Conservation (phyloP, 495 filamentous ascomycete genomes). For the Hamigera avellanea region DNA sequence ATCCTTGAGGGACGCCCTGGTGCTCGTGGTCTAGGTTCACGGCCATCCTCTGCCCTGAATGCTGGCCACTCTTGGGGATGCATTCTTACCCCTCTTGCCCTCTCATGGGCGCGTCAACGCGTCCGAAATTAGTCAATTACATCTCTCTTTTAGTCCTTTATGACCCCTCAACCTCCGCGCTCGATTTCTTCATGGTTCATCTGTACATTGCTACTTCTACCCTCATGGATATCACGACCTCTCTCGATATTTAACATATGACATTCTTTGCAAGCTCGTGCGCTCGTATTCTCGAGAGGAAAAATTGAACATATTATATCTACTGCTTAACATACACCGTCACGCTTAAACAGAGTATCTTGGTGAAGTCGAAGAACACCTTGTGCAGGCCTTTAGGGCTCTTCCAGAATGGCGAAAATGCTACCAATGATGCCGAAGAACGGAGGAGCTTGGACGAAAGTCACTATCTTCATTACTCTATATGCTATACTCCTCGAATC, state of each 20-base stretch:
- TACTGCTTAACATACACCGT: too few relatives aligned
- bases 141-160: background rate
- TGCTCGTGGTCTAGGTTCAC: too few relatives aligned
- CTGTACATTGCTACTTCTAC: background rate
- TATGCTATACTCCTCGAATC: conserved; percentile 30
- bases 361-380: too few relatives aligned
- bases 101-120: conserved; percentile 1
- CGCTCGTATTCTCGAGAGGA: too few relatives aligned
- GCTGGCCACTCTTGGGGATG: conserved; percentile 1
- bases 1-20: too few relatives aligned
- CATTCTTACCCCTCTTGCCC: conserved; percentile 2
- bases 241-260: background rate
- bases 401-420: conserved; percentile 16
- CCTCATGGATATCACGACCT: background rate
- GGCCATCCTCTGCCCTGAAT: background rate
- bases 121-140: background rate
- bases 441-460: conserved; percentile 28
- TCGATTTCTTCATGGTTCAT: conserved; percentile 1
- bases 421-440: conserved; percentile 13
- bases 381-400: background rate
- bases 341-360: too few relatives aligned
- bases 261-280: background rate
- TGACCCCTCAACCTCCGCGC: too few relatives aligned
- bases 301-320: too few relatives aligned
- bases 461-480: conserved; percentile 30